Conservation (phyloP, 2,329 filamentous ascomycete species). For the Colletotrichum incanum region DNA sequence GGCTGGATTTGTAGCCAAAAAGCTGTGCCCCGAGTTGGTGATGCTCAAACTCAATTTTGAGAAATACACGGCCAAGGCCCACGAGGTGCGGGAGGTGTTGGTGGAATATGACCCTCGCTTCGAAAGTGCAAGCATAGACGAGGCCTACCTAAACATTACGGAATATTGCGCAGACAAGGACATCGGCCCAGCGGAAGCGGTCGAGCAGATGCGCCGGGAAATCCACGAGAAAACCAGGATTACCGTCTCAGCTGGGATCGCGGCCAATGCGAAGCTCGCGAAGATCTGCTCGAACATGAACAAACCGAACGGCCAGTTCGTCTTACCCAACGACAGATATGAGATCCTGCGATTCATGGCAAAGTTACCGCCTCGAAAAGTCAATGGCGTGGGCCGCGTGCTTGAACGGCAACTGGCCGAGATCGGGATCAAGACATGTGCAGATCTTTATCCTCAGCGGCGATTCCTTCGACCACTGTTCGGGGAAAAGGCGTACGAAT, state of each 20-base stretch:
- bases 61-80: constrained; percentile 92
- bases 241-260: constrained; percentile 94
- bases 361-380: constrained; percentile 86
- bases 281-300: constrained; percentile 97
- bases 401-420: constrained; percentile 92
- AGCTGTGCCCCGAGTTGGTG: constrained; percentile 89
- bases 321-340: constrained; percentile 78
- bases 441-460: constrained; percentile 86
- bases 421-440: constrained; percentile 89
- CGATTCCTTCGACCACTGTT: constrained; percentile 84
- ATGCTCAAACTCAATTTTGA: constrained; percentile 88
- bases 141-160: constrained; percentile 96
- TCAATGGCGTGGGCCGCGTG: constrained; percentile 95
- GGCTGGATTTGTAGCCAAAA: constrained; percentile 96
- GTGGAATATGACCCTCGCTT: constrained; percentile 92
- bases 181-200: constrained; percentile 79
- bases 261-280: constrained; percentile 91
- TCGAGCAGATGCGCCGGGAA: constrained; percentile 83
- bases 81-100: constrained; percentile 87
- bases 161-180: constrained; percentile 81
- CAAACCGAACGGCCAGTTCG: constrained; percentile 95
- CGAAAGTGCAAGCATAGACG: constrained; percentile 94
- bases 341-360: constrained; percentile 90
- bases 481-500: constrained; percentile 91
- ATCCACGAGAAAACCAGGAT: constrained; percentile 84